Base-by-base conservation (phyloP, 2,329 filamentous ascomycete genomes). In the Alternaria sp. region DNA sequence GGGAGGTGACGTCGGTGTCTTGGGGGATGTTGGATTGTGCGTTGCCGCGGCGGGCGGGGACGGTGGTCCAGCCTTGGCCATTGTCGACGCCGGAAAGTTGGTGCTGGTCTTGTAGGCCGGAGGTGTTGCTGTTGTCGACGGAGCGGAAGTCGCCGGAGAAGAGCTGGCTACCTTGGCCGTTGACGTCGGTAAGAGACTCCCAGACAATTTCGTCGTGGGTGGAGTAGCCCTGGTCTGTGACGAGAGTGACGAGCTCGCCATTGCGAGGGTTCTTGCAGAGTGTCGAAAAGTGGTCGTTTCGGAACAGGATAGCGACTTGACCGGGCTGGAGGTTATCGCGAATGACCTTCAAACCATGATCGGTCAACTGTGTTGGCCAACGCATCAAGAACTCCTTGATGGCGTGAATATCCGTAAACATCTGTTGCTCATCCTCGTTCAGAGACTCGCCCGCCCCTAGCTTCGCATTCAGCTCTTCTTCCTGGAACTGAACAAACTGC, bases 201-300 rank as follows among this genome's bases (percentile, higher is more conserved):
- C 96, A 99, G 0, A 99, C 93, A 12, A 99, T 89, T 77, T 98
- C 95, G 15, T 93, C 91, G 70, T 97, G 93, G 10, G 86, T 87
- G 11, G 91, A 90, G 74, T 97, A 99, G 1, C 96, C 96, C 25
- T 93, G 91, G 76, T 99, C 96, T 0, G 96, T 98, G 13, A 99
- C 93, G 4, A 99, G 83, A 0, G 92, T 93, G 67, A 95, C 87
- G 1, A 98, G 85, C 68, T 92, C 87, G 44, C 88, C 85, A 0
- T 90, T 93, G 47, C 89, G 83, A 0, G 95, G 93, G 71, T 98
- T 93, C 64, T 94, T 93, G 80, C 97, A 97, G 0, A 99, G 80
- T 0, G 95, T 98, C 45, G 93, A 93, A 75, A 99, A 99, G 77
- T 99, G 96, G 75, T 99, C 95, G 73, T 99, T 99, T 25, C 96